phyloP scores from a whole-genome alignment of 345 rosid species.

The Hibiscus syriacus region DNA sequence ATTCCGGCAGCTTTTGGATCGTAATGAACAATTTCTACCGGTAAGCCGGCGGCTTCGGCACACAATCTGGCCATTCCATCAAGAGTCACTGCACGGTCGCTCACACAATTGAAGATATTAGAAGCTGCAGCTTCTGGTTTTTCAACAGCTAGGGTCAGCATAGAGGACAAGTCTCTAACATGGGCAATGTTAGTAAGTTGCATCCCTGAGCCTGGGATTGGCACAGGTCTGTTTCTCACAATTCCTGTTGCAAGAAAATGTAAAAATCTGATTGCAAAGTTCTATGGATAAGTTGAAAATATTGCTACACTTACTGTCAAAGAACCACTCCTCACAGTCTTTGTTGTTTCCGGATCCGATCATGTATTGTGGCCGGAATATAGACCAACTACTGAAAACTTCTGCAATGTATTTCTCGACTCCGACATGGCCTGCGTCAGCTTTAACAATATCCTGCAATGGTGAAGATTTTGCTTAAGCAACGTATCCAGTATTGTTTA shows the following conservation, averaged over 20 bases:
- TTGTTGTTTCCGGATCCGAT: too few species aligned
- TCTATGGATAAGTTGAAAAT: too few species aligned
- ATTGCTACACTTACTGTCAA: too few species aligned
- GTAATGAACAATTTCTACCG: constrained; percentile 71
- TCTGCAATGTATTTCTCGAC: constrained; percentile 84
- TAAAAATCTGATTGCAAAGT: not conserved
- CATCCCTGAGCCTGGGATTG: constrained; percentile 92
- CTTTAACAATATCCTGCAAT: too few species aligned
- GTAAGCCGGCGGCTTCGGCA: constrained; percentile 71
- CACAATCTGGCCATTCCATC: too few species aligned
- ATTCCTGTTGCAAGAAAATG: constrained; percentile 46
- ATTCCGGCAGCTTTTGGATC: constrained; percentile 72
- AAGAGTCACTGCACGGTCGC: too few species aligned
- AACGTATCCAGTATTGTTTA: not conserved
- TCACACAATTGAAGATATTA: constrained; percentile 79
- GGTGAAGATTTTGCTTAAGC: constrained; percentile 18
- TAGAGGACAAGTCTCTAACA: constrained; percentile 75
- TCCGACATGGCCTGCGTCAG: too few species aligned
- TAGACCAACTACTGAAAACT: constrained; percentile 43
- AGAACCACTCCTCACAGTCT: too few species aligned
- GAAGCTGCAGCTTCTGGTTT: constrained; percentile 62
- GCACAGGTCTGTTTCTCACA: constrained; percentile 74
- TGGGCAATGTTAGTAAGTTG: constrained; percentile 81
- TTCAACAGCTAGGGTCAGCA: constrained; percentile 68
- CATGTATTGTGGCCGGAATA: too few species aligned